Base-by-base conservation (phyloP, 352 stramenopile genomes). In the Globisporangium polare region DNA sequence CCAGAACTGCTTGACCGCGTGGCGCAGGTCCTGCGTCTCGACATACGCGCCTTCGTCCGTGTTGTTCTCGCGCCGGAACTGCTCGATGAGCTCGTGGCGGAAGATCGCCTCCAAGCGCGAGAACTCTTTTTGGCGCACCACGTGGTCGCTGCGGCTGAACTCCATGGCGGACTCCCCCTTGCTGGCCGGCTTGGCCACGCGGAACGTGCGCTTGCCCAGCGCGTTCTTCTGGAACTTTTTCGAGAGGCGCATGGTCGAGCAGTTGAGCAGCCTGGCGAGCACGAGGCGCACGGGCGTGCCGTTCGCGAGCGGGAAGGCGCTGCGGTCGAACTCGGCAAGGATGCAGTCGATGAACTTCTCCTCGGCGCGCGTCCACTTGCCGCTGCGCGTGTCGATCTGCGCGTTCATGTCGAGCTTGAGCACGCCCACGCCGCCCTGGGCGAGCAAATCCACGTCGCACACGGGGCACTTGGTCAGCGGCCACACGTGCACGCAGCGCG, bases 201-300 rank as follows among this genome's bases (percentile, higher is more conserved):
- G 78, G 65, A 92, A 95, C n/a, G 86, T 95, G 17, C 84, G 72
- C 62, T 95, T 95, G 31, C 86, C 86, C 35, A 95, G 67, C 31
- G 86, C 86, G 62, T 95, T 95, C 69, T 93, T 93, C 63, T 95
- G 86, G 60, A 95, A 95, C 67, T 95, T 95, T 66, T 95, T 95
- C 17, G 86, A 95, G 31, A 95, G 66, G 24, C 86, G 74, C 86
- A 95, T 95, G n/a, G 86, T 91, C 53, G 83, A 93, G 67, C 86
- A 95, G 66, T 95, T 95, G 53, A 95, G 86, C 64, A 95, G 73
- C 68, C 88, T 92, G 35, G 86, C 83, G 13, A 95, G 72, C 62
- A 92, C 83, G 20, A 95, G 71, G 1, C 86, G 86, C 62, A 95
- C 86, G 42, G 86, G 86, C 22, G 86, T 95, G 62, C 86, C 86